phyloP scores from a whole-genome alignment of 2,329 filamentous ascomycete genomes.

The Alternaria viburni region DNA sequence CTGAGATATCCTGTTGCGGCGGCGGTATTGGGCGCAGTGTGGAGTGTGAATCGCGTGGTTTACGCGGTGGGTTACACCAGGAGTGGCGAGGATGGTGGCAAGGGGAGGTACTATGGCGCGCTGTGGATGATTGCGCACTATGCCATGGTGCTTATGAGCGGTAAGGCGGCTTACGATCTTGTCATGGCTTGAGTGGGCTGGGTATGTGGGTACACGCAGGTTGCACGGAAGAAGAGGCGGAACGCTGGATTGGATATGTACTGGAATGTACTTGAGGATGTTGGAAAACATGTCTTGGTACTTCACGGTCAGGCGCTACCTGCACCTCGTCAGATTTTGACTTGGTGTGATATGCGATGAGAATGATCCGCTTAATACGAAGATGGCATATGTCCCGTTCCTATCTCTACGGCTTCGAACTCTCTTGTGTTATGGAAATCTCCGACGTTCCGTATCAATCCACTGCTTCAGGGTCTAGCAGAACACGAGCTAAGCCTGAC shows the following conservation, averaged over 20 bases:
- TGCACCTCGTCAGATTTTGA: background rate
- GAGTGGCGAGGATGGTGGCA: constrained; percentile 47
- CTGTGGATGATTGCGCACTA: constrained; percentile 43
- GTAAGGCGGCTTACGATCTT: constrained; percentile 33
- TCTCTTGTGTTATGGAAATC: background rate
- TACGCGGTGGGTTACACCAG: constrained; percentile 58
- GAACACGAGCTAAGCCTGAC: background rate
- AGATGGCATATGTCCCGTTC: background rate
- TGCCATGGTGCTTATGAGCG: constrained; percentile 35
- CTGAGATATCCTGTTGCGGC: constrained; percentile 59
- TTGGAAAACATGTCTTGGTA: background rate
- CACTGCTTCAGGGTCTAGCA: background rate
- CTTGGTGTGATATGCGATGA: background rate
- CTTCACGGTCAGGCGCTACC: background rate
- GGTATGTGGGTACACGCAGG: background rate
- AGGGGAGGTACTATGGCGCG: constrained; percentile 51
- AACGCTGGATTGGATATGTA: background rate
- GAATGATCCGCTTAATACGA: background rate
- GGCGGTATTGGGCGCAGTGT: constrained; percentile 55
- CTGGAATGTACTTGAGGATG: background rate
- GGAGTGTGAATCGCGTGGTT: constrained; percentile 58
- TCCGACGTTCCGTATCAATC: background rate
- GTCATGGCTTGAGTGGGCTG: constrained; percentile 16
- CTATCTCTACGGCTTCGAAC: background rate
- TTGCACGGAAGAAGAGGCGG: background rate